These are phyloP conservation scores for Gossypium lobatum DNA, from an alignment of 441 rosid species.

Conservation along the genomic window DNA sequence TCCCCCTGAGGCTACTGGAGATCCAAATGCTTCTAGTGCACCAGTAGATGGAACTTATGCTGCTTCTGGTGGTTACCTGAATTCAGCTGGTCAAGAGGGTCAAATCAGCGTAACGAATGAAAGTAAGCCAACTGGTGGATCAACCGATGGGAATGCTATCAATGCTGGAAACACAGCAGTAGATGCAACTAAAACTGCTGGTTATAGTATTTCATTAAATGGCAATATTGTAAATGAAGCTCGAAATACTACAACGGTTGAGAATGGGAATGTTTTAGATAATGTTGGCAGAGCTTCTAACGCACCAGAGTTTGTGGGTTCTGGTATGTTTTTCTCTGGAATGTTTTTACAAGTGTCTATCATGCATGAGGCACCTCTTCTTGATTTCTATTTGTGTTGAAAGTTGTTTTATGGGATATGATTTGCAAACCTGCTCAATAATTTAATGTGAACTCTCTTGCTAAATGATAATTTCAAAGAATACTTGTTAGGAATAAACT, in stretches of 20 bases:
- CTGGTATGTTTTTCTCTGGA: constrained; percentile 40
- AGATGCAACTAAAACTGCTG: constrained; percentile 29
- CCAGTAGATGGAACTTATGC: constrained; percentile 25
- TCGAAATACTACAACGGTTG: constrained; percentile 27
- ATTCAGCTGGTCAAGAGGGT: constrained; percentile 28
- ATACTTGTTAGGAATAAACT: background rate
- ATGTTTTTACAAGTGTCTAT: background rate
- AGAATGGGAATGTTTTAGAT: constrained; percentile 53
- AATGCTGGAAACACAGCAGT: constrained; percentile 12
- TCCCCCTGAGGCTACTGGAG: background rate
- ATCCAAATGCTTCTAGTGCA: constrained; percentile 17
- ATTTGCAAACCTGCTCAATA: background rate
- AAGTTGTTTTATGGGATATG: background rate
- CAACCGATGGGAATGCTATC: constrained; percentile 24
- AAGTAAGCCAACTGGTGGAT: constrained; percentile 17
- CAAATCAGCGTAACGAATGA: constrained; percentile 18
- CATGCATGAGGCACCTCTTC: background rate
- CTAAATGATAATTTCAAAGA: background rate
- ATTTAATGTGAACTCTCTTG: background rate
- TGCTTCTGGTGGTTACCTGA: constrained; percentile 26
- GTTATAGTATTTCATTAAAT: constrained; percentile 39
- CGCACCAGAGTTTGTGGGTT: constrained; percentile 36
- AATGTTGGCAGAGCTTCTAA: constrained; percentile 28
- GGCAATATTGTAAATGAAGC: constrained; percentile 41
- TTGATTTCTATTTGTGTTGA: background rate